Percentiles rank a stretch among this genome's conserved stretches.
Evolutionary conservation across 2,329 filamentous ascomycete genomes (phyloP).

Genomic region (Fusarium haematococcum): DNA sequence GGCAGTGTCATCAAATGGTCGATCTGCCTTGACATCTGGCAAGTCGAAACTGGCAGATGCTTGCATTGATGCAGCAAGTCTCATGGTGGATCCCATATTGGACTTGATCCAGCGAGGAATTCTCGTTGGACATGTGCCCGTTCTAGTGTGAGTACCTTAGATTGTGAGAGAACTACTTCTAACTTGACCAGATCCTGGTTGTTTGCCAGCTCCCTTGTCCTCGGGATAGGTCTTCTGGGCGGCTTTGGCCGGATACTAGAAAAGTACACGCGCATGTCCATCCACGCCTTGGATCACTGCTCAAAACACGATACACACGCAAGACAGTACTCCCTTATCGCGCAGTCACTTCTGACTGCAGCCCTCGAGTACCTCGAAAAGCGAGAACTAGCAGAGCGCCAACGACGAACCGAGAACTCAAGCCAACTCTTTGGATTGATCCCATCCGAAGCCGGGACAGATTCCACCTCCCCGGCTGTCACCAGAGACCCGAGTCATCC

Average conservation of each 20-base stretch:
- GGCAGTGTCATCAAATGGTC: constrained; percentile 16
- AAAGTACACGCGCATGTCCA: constrained; percentile 61
- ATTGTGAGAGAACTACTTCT: background rate
- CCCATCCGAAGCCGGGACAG: constrained; percentile 41
- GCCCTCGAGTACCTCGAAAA: constrained; percentile 61
- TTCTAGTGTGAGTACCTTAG: constrained; percentile 60
- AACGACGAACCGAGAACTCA: constrained; percentile 61
- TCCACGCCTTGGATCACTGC: constrained; percentile 62
- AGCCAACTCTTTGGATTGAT: constrained; percentile 65
- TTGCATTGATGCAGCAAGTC: constrained; percentile 65
- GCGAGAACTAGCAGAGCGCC: constrained; percentile 59
- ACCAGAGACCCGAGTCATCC: constrained; percentile 22
- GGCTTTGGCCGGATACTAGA: constrained; percentile 65
- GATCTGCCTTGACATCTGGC: constrained; percentile 50
- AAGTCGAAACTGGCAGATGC: constrained; percentile 65
- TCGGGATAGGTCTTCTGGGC: constrained; percentile 63
- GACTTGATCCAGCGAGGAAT: constrained; percentile 57
- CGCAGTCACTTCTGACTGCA: constrained; percentile 60
- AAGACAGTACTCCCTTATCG: constrained; percentile 65
- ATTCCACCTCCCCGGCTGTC: constrained; percentile 16
- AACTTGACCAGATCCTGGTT: constrained; percentile 60
- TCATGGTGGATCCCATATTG: constrained; percentile 64
- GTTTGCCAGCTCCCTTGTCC: constrained; percentile 64
- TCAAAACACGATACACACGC: constrained; percentile 63
- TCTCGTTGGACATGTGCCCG: constrained; percentile 59